phyloP scores from a whole-genome alignment of 768 basidiomycete genomes.

The Heimioporus sp. region DNA sequence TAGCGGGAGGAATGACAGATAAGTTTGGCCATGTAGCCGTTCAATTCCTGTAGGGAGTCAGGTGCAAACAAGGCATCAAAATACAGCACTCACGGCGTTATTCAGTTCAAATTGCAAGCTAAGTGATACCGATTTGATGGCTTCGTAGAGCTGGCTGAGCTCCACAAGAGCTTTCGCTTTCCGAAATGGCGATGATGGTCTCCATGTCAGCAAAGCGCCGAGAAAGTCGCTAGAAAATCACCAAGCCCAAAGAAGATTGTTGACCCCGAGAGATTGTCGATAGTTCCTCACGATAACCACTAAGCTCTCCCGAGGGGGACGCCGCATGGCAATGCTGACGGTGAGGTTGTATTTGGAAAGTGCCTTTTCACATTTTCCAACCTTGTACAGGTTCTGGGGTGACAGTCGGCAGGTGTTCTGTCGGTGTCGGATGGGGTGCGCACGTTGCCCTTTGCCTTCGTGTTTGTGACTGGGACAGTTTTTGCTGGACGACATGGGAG shows the following conservation, averaged over 20 bases:
- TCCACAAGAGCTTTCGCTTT: conserved; percentile 87
- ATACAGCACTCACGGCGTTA: conserved; percentile 43
- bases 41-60: conserved; percentile 28
- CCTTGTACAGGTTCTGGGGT: conserved; percentile 73
- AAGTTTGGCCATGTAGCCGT: conserved; percentile 55
- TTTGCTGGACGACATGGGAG: conserved; percentile 71
- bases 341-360: conserved; percentile 79
- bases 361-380: conserved; percentile 62
- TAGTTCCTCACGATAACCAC: conserved; percentile 84
- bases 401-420: conserved; percentile 10
- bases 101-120: conserved; percentile 84
- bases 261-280: conserved; percentile 86
- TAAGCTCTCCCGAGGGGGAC: conserved; percentile 89
- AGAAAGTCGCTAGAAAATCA: too few species aligned
- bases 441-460: conserved; percentile 96
- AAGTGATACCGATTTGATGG: conserved; percentile 74
- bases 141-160: conserved; percentile 66
- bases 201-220: conserved; percentile 88
- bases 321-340: conserved; percentile 69
- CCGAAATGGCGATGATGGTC: conserved; percentile 81
- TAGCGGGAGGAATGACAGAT: conserved; percentile 90
- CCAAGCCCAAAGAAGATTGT: conserved; percentile 78
- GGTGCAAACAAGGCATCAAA: neutral
- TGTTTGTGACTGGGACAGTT: conserved; percentile 72
- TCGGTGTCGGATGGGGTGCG: too few species aligned